Evolutionary conservation across 768 basidiomycete species (phyloP).

Genomic region (Phaffia tasmanica): DNA sequence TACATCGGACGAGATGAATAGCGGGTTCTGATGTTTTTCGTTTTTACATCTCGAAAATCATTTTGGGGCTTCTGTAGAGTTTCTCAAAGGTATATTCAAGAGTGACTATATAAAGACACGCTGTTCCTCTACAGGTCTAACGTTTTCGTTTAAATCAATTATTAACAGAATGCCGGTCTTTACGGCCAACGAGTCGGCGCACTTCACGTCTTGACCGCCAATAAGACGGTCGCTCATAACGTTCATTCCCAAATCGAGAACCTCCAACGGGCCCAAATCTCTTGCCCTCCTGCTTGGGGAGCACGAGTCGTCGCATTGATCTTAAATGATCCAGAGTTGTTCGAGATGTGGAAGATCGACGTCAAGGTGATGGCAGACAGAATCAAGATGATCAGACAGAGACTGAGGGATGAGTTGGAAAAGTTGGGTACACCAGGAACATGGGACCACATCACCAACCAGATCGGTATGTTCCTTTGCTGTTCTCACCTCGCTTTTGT

Average conservation of each 20-base stretch:
- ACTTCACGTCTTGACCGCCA: constrained; percentile 70
- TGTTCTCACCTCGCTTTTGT: no score
- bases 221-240: constrained; percentile 32
- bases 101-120: constrained; percentile 67
- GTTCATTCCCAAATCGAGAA: constrained; percentile 92
- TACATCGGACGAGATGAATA: constrained; percentile 46
- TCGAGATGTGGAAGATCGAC: constrained; percentile 59
- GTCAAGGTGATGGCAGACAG: constrained; percentile 65
- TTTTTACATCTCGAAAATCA: neutral
- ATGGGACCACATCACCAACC: constrained; percentile 10
- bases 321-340: constrained; percentile 59
- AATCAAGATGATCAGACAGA: constrained; percentile 81
- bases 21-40: neutral
- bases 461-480: constrained; percentile 8
- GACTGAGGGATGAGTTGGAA: constrained; percentile 35
- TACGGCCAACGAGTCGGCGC: constrained; percentile 97
- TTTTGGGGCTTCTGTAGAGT: neutral
- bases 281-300: constrained; percentile 86
- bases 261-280: constrained; percentile 88
- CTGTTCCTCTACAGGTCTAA: neutral
- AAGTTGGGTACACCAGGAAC: constrained; percentile 7
- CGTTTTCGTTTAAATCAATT: constrained; percentile 75
- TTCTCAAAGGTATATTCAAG: neutral
- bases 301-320: constrained; percentile 71
- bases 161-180: constrained; percentile 91